These are phyloP conservation scores for Alternaria brassicicola DNA, from an alignment of 2,329 filamentous ascomycete species.

Conservation along the genomic window DNA sequence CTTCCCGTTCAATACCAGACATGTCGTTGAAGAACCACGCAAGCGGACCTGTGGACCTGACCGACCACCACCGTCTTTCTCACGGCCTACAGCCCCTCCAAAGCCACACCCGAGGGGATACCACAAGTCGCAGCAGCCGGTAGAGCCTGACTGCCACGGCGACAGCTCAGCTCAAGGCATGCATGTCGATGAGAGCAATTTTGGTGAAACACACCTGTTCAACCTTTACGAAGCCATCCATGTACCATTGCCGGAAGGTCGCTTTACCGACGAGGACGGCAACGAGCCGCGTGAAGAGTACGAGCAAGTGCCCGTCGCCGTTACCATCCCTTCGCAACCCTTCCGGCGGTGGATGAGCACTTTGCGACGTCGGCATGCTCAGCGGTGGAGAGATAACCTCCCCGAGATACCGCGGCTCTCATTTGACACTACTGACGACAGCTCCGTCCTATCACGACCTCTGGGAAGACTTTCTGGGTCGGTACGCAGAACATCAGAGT, in stretches of 20 bases:
- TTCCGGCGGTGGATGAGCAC: conserved; percentile 78
- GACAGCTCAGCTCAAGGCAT: conserved; percentile 18
- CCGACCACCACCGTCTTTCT: conserved; percentile 26
- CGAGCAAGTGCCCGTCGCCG: background rate
- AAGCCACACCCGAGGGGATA: conserved; percentile 18
- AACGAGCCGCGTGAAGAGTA: conserved; percentile 13
- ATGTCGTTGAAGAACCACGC: conserved; percentile 22
- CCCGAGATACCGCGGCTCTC: conserved; percentile 45
- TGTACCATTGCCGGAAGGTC: conserved; percentile 33
- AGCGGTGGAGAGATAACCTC: conserved; percentile 46
- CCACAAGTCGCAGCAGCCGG: conserved; percentile 4
- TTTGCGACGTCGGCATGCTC: conserved; percentile 63
- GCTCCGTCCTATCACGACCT: conserved; percentile 16
- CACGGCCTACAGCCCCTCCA: conserved; percentile 14
- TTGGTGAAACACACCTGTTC: conserved; percentile 32
- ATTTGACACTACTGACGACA: conserved; percentile 35
- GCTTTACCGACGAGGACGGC: conserved; percentile 27
- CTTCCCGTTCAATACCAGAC: conserved; percentile 2
- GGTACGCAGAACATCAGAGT: conserved; percentile 53
- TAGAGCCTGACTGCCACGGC: conserved; percentile 12
- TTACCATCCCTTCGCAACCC: conserved; percentile 46
- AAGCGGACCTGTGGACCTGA: conserved; percentile 30
- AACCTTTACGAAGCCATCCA: conserved; percentile 43
- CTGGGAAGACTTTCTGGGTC: conserved; percentile 18
- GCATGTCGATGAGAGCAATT: conserved; percentile 19